Evolutionary conservation across 495 filamentous ascomycete species (phyloP), one percentile per base, ranked within the genome.

Genomic region (Talaromyces adpressus): DNA sequence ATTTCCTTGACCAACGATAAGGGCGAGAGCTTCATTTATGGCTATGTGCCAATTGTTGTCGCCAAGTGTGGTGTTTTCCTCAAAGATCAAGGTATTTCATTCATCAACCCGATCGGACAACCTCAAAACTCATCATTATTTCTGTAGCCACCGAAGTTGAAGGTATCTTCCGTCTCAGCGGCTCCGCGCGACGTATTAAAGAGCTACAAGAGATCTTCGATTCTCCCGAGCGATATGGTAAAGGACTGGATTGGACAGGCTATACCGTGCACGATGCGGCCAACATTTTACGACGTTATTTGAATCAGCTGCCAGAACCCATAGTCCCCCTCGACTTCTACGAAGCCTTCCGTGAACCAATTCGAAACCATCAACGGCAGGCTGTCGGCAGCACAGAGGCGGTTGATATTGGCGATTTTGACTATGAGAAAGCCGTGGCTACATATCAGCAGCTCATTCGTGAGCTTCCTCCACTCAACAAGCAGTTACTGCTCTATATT

Each of bases 181-280:
- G 94, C 23, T 96, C 93, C n/a, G 91, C 94, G 68, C 97, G 96
- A 76, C 87, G 94, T 57, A 99, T 99, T 75, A 98, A 98, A 74
- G 94, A 99, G 68, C 81, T 99, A 1, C 91, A 94, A 72, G 84
- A 82, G 49, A 85, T 91, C 7, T 99, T 99, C 72, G 88, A 99
- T 70, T 95, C 94, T 0, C 95, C 94, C 34, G 94, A 97, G 68
- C 84, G 93, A 59, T 99, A 96, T 73, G 94, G 94, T 36, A 99
- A 99, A 73, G 94, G 94, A 16, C 77, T 98, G 49, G 90, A 97
- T 70, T 99, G 94, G 94, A 88, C 90, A 53, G 94, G 94, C 16
- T 99, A 97, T 75, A 99, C 95, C 1, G 94, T 99, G 16, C 94
- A 99, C 76, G 94, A 99, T 84, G 94, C 94, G 18, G 94, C 94